Conservation (phyloP, 345 rosid genomes). For the Lepidium didymum region DNA sequence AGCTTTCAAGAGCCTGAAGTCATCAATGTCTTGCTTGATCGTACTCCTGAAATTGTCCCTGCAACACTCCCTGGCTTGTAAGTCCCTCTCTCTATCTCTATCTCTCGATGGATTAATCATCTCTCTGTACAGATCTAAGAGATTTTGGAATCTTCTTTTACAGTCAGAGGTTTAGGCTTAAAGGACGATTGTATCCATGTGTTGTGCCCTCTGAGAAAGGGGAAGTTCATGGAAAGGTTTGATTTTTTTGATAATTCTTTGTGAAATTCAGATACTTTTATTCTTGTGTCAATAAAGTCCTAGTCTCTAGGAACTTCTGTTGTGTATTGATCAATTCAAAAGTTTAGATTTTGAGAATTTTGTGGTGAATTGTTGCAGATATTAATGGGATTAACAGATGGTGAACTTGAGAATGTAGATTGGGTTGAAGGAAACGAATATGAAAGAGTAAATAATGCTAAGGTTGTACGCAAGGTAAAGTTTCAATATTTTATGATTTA, state of each 20-base stretch:
- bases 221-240: constrained; percentile 55
- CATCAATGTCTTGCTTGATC: constrained; percentile 46
- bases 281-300: neutral
- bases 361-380: constrained; percentile 34
- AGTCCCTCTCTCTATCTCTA: neutral
- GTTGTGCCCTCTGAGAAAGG: constrained; percentile 49
- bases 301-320: too few relatives aligned
- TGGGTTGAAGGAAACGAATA: constrained; percentile 71
- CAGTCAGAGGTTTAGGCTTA: constrained; percentile 80
- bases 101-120: neutral
- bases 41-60: constrained; percentile 47
- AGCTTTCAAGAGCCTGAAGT: constrained; percentile 75
- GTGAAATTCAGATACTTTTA: neutral
- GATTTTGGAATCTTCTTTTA: neutral
- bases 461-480: constrained; percentile 41
- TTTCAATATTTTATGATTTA: neutral
- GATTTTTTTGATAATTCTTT: neutral
- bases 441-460: constrained; percentile 39
- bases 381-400: constrained; percentile 49
- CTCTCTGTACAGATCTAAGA: neutral
- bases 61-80: constrained; percentile 69
- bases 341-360: neutral
- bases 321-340: neutral
- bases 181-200: constrained; percentile 86
- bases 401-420: constrained; percentile 55